Percentiles rank a stretch among this genome's conserved stretches.
Evolutionary conservation across 202 grass and related monocot genomes (phyloP).

Genomic region (Panicum hallii): DNA sequence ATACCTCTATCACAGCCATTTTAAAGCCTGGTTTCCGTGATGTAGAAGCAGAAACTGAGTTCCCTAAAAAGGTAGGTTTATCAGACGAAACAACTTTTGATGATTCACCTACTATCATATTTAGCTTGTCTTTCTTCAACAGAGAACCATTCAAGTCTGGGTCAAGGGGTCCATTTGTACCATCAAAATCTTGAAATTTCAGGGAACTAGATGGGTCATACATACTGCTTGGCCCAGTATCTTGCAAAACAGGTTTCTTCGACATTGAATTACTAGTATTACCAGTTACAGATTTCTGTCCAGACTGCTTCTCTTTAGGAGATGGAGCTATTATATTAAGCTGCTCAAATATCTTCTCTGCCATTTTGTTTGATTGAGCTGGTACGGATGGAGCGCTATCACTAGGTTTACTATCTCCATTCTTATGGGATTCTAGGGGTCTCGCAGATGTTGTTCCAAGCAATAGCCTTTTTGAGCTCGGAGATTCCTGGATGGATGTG

Average conservation of each 20-base stretch:
- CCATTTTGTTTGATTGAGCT: slow-evolving; percentile 73
- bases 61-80: slow-evolving; percentile 37
- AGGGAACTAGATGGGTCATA: slow-evolving; percentile 32
- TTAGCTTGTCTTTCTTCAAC: slow-evolving; percentile 49
- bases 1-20: slow-evolving; percentile 65
- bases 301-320: slow-evolving; percentile 59
- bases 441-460: slow-evolving; percentile 47
- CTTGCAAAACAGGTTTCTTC: slow-evolving; percentile 40
- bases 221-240: slow-evolving; percentile 43
- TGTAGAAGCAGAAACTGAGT: slow-evolving; percentile 44
- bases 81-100: slow-evolving; percentile 44
- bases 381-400: slow-evolving; percentile 51
- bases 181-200: slow-evolving; percentile 47
- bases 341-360: slow-evolving; percentile 82
- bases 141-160: slow-evolving; percentile 45
- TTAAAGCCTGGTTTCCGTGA: slow-evolving; percentile 55
- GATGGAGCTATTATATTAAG: slow-evolving; percentile 81
- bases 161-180: slow-evolving; percentile 11
- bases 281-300: slow-evolving; percentile 22
- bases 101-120: slow-evolving; percentile 33
- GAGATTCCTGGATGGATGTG: slow-evolving; percentile 49
- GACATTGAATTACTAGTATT: slow-evolving; percentile 39
- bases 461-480: slow-evolving; percentile 47
- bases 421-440: slow-evolving; percentile 33
- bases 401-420: slow-evolving; percentile 48